Base-by-base conservation (phyloP, 2,329 filamentous ascomycete species). In the Colletotrichum orbiculare region DNA sequence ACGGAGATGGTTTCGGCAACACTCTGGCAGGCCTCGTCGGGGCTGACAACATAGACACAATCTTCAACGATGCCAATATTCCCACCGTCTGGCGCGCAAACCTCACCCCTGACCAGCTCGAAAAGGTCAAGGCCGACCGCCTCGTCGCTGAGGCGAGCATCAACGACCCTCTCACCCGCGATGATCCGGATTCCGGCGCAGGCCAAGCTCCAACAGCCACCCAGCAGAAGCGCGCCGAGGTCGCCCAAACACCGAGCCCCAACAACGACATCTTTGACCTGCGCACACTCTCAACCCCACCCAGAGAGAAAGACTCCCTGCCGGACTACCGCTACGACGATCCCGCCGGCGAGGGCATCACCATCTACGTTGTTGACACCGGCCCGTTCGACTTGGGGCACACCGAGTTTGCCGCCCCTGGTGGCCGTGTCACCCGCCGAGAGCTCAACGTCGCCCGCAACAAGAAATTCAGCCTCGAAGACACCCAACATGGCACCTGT, bases 251-350 rank as follows among this genome's bases (percentile, higher is more conserved):
- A 6, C 55, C 55, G 9, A 11, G 11, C 4, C 6, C 8, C 38
- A 37, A 50, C 1, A 50, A 58, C 38, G 25, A 43, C 46, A 43
- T 58, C 12, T 43, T 58, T 2, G 55, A 58, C 37, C 55, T 58
- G 2, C 55, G 55, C 5, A 17, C n/a, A 13, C 46, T 58, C 17
- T 58, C 55, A 33, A 58, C 55, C n/a, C 55, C 55, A 12, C 55
- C 55, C 0, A 58, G 9, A 3, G 37, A 17, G 5, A 50, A 50
- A 8, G 46, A 25, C 3, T 2, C 25, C 4, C 46, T 58, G 2
- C 55, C 55, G 1, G 35, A 58, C 38, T 58, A 58, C 6, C 35
- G 55, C 35, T 58, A 50, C n/a, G 55, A 58, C 2, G 55, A 58
- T 2, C n/a, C 50, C 3, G 55, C 55, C 8, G 55, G 55, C 38